Base-by-base conservation (phyloP, 306 rosid species). In the Gleditsia sinensis region DNA sequence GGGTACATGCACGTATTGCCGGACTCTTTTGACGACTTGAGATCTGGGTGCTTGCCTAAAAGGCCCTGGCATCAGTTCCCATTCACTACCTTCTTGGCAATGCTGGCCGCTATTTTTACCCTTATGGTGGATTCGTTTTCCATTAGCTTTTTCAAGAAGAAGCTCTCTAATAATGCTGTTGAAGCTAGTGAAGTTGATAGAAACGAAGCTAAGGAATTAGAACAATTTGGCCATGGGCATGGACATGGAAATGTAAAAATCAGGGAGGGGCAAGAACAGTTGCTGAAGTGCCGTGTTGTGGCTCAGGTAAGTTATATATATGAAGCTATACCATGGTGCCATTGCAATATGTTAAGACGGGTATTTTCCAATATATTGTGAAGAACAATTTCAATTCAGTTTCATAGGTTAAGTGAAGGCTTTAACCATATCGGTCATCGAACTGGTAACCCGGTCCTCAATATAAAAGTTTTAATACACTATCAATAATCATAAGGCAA, bases 1-100 rank as follows among this genome's bases (percentile, higher is more conserved):
- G 96, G 96, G 1, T 92, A 83, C 83, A 86, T 88, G 96, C 97
- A 92, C 30, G 96, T 92, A 3, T 17, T 92, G 76, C 93, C 93
- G 0, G 92, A 92, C 36, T 84, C 96, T 0, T 87, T 83, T 1
- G 75, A 59, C 0, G 76, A 76, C 55, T 70, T 89, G 69, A 80
- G 16, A 2, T 88, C 92, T 0, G 39, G 7, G 4, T 92, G 96
- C 21, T 70, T 89, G 78, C 96, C 96, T 0, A 39, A 78, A 13
- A 34, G 11, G 0, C 96, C 93, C 0, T 90, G 96, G 91, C 84
- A 36, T 0, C 80, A 73, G 45, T 91, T 86, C 17, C 93, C 96
- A 0, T 92, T 88, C 81, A 78, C 96, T 2, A 78, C 89, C 0
- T 89, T 87, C 42, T 56, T 88, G 8, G 90, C 96, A 2, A 89